Base-by-base conservation (phyloP, 192 early-diverging fungal species). In the Coemansia sp. region DNA sequence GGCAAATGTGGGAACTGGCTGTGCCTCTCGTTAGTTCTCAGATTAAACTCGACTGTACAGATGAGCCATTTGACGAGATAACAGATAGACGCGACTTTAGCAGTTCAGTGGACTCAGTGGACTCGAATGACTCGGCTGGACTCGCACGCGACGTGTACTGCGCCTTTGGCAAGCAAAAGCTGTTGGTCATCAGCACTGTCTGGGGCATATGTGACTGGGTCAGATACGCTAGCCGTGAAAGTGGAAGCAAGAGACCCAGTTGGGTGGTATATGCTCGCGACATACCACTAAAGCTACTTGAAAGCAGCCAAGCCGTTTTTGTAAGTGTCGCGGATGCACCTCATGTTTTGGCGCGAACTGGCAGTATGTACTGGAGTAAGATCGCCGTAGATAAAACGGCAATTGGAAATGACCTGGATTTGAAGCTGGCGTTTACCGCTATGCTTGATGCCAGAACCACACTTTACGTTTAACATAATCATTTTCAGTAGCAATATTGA, bases 1-100 rank as follows among this genome's bases (percentile, higher is more conserved):
- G 78, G 78, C 51, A 60, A 2, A 72, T 80, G 73, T 80, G 78
- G 78, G 73, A 80, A 62, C 69, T 80, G 5, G 36, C 32, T 0
- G 38, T 10, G 17, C 63, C 62, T 12, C 8, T 51, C 15, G 23
- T 32, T 10, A 32, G 9, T 32, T 42, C 27, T 25, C 34, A 23
- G 21, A 27, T 36, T 15, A 25, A 19, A 15, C 36, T 38, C 11
- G n/a, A 12, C 11, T 38, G 19, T 36, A 39, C 31, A 10, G 36
- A n/a, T 39, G 34, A 7, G 2, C 17, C 25, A 12, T 14, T 3
- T 15, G 19, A 31, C 9, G 21, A 61, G 37, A 1, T 2, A 9
- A 0, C 36, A 23, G 36, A 39, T 15, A 23, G 11, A 19, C n/a
- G 37, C 4, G 37, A 61, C 34, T 61, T 11, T 25, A 15, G 37